phyloP scores from a whole-genome alignment of 1,284 basidiomycete genomes.

The Rhodotorula sp. region DNA sequence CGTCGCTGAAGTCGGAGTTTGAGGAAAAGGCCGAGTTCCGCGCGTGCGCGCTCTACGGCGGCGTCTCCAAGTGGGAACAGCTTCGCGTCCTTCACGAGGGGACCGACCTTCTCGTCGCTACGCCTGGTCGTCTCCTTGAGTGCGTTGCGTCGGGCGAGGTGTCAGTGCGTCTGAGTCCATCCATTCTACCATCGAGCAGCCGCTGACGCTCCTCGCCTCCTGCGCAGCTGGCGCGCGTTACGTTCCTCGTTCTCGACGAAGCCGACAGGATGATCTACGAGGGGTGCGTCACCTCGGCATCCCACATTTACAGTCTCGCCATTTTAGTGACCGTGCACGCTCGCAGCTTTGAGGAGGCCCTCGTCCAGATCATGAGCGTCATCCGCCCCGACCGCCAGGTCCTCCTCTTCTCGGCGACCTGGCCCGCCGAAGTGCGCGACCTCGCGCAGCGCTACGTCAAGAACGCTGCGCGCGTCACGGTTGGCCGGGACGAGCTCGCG shows the following conservation, averaged over 20 bases:
- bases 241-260: conserved; percentile 84
- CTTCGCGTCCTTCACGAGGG: conserved; percentile 61
- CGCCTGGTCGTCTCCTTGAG: conserved; percentile 85
- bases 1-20: too few relatives aligned
- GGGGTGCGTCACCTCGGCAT: conserved; percentile 58
- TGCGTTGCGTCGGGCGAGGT: conserved; percentile 65
- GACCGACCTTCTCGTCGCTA: conserved; percentile 85
- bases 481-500: conserved; percentile 17
- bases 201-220: conserved; percentile 45
- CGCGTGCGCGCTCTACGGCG: background rate
- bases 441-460: conserved; percentile 61
- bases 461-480: conserved; percentile 36
- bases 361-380: background rate
- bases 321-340: conserved; percentile 70
- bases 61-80: conserved; percentile 90
- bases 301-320: conserved; percentile 69
- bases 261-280: conserved; percentile 92
- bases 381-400: conserved; percentile 43
- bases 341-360: background rate
- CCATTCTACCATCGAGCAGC: background rate
- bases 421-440: conserved; percentile 54
- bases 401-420: conserved; percentile 75
- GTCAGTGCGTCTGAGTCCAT: conserved; percentile 48
- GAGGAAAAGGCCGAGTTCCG: background rate
- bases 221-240: conserved; percentile 76